Base-by-base conservation (phyloP, 495 filamentous ascomycete species). In the Annulohypoxylon bovei region DNA sequence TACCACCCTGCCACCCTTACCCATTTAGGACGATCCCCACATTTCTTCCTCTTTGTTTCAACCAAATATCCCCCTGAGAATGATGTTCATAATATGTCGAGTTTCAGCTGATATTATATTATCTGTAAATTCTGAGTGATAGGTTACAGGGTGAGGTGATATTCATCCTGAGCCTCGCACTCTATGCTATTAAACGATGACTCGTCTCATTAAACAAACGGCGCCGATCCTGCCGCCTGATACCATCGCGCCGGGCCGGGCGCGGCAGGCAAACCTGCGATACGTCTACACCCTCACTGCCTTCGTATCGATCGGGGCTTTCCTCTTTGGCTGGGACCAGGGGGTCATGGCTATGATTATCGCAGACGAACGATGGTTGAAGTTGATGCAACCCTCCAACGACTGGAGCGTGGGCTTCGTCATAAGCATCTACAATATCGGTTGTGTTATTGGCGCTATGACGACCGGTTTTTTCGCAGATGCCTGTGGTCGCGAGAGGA, bases 281-380 rank as follows among this genome's bases (percentile, higher is more conserved):
- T 75, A 72, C 47, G 72, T 75, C 11, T 70, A 75, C 55, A 61
- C 62, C 18, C 69, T 75, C 56, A 75, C 72, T 12, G 62, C 68
- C 8, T 75, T 75, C 53, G 72, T 75, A 8, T 72, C 72, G 2
- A 20, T 72, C 30, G 65, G 72, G 4, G 72, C 80, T 9, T 86
- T 86, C 65, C 74, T 87, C 33, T 87, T 86, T 62, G 85, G 85
- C n/a, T 87, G 85, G 76, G 84, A 86, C 65, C 81, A 80, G 25
- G 85, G 85, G 60, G 84, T 87, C 3, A 86, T 87, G 84, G 84
- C 84, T 1, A 83, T 85, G 78, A 83, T 86, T 32, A 86, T 87
- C 62, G 81, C 78, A 6, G 84, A 82, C 14, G 65, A 76, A 1
- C 81, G 85, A 52, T 87, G 86, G 74, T 56, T 85, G 30, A 50